These are phyloP conservation scores for Torulaspora gathmanii DNA, from an alignment of 805 yeast genomes.

Conservation along the genomic window DNA sequence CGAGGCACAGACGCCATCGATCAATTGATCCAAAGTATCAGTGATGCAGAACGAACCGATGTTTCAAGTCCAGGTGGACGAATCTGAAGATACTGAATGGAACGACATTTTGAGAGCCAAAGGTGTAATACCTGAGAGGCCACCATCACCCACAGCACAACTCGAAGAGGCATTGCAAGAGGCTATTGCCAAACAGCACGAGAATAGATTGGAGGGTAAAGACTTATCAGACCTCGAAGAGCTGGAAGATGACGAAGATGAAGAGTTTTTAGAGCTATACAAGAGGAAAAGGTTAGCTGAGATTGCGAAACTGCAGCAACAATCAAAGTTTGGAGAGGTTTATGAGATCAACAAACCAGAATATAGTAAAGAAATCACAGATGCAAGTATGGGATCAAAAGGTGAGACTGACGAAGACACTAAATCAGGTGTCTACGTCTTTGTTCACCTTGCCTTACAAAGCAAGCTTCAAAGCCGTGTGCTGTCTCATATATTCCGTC, in stretches of 20 bases:
- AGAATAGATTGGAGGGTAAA: slow-evolving; percentile 71
- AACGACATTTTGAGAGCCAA: slow-evolving; percentile 87
- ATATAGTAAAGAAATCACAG: slow-evolving; percentile 78
- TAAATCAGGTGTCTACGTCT: slow-evolving; percentile 47
- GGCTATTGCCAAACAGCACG: slow-evolving; percentile 74
- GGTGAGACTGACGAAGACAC: background rate
- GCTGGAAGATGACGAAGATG: slow-evolving; percentile 89
- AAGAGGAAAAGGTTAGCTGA: slow-evolving; percentile 75
- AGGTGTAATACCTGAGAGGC: slow-evolving; percentile 88
- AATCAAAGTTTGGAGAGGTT: slow-evolving; percentile 67
- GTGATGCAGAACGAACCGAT: slow-evolving; percentile 46
- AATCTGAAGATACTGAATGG: slow-evolving; percentile 98
- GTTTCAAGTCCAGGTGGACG: slow-evolving; percentile 84
- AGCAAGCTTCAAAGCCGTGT: slow-evolving; percentile 70
- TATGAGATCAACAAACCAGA: slow-evolving; percentile 81
- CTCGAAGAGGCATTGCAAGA: slow-evolving; percentile 84
- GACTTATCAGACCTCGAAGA: slow-evolving; percentile 79
- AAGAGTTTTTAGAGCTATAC: slow-evolving; percentile 76
- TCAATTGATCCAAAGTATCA: background rate
- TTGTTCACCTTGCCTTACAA: slow-evolving; percentile 71
- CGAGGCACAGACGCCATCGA: background rate
- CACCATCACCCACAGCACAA: slow-evolving; percentile 82
- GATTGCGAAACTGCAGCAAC: slow-evolving; percentile 52
- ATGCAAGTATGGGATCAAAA: slow-evolving; percentile 51
- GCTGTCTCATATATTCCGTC: slow-evolving; percentile 51